phyloP scores from a whole-genome alignment of 1,284 basidiomycete species.

The Austroboletus niveus region DNA sequence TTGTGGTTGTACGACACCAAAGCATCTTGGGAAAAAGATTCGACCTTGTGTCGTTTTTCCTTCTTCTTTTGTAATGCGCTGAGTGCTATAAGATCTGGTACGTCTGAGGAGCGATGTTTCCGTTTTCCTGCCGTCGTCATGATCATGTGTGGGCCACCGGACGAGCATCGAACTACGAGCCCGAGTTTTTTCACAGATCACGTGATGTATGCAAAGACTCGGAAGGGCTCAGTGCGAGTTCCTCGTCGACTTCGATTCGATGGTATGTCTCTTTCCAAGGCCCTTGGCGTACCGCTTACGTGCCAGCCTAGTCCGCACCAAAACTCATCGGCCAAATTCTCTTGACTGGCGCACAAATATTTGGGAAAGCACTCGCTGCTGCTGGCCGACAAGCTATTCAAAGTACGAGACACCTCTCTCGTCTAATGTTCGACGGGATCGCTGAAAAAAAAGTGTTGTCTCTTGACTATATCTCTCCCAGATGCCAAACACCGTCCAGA shows the following conservation, averaged over 20 bases:
- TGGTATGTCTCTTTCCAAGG: constrained; percentile 22
- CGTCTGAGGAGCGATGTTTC: constrained; percentile 38
- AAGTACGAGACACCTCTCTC: constrained; percentile 58
- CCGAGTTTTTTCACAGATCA: constrained; percentile 15
- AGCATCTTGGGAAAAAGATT: constrained; percentile 7
- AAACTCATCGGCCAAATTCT: constrained; percentile 82
- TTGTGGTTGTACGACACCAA: constrained; percentile 5
- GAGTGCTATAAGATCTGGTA: constrained; percentile 18
- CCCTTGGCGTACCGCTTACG: not conserved
- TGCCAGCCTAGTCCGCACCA: constrained; percentile 60
- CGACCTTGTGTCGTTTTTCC: constrained; percentile 24
- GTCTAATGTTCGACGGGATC: not conserved
- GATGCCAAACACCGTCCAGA: constrained; percentile 82
- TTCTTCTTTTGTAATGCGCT: constrained; percentile 25
- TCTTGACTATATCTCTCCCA: constrained; percentile 28
- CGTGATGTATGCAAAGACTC: constrained; percentile 14
- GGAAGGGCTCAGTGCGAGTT: not conserved
- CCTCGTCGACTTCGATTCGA: not conserved
- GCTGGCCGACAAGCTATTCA: constrained; percentile 91
- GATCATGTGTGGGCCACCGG: not conserved
- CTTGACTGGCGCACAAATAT: constrained; percentile 76
- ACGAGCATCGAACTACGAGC: not conserved
- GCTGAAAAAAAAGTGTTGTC: constrained; percentile 5
- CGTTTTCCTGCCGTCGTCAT: constrained; percentile 44
- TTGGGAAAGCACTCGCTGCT: constrained; percentile 90